phyloP scores from a whole-genome alignment of 2,329 filamentous ascomycete species.

The Pseudogymnoascus sp. region DNA sequence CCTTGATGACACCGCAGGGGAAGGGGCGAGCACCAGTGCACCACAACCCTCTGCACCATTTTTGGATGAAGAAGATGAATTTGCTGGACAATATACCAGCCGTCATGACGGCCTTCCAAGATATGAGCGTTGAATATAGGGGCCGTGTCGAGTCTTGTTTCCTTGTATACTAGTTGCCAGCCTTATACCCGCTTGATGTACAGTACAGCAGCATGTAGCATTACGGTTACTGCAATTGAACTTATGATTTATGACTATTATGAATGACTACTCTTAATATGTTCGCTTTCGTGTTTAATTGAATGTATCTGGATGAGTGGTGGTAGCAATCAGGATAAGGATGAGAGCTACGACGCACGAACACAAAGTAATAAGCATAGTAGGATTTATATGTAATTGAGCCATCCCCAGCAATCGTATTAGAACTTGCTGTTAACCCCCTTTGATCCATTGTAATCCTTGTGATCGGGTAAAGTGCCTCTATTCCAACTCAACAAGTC shows the following conservation, averaged over 20 bases:
- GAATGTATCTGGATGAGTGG: background rate
- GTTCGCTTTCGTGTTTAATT: background rate
- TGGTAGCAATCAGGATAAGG: background rate
- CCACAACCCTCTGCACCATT: conserved; percentile 50
- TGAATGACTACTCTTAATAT: background rate
- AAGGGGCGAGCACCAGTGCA: conserved; percentile 24
- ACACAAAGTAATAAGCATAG: background rate
- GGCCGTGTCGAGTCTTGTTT: background rate
- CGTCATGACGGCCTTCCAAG: conserved; percentile 24
- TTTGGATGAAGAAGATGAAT: conserved; percentile 49
- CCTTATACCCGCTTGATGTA: conserved; percentile 6
- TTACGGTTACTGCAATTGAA: background rate
- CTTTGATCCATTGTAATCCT: background rate
- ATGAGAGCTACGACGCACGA: background rate
- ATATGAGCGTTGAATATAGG: conserved; percentile 25
- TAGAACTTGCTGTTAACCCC: background rate
- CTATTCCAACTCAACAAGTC: conserved; percentile 3
- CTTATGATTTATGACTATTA: conserved; percentile 3
- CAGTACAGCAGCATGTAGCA: conserved; percentile 1
- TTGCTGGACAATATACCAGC: conserved; percentile 35
- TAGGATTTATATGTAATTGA: background rate
- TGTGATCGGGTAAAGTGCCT: too few species aligned
- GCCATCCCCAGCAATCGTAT: too few species aligned
- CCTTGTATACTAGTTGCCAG: conserved; percentile 5
- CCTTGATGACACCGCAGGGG: conserved; percentile 25